Evolutionary conservation across 1,284 basidiomycete species (phyloP), one percentile per base, ranked within the genome.

Genomic region (Pholiota adiposa): DNA sequence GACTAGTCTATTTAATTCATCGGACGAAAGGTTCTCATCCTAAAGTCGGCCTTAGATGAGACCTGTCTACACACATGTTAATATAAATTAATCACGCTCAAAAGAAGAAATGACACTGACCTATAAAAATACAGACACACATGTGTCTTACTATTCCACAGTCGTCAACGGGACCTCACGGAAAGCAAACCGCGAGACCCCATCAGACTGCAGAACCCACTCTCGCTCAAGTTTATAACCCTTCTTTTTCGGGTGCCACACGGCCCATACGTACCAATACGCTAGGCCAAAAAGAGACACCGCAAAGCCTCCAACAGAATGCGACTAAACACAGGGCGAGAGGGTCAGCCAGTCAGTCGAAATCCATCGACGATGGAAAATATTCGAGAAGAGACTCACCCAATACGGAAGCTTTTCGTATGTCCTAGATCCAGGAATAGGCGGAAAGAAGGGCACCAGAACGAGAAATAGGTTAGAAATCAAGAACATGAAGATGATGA

Each of bases 331-430:
- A 52, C 41, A 29, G 11, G 43, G n/a, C 55, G 0, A 7, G 18
- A 19, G 3, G 6, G n/a, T n/a, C n/a, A n/a, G n/a, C n/a, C n/a
- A n/a, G n/a, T n/a, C n/a, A n/a, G n/a, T n/a, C n/a, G n/a, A n/a
- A n/a, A n/a, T n/a, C n/a, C n/a, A n/a, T n/a, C n/a, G n/a, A n/a
- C n/a, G n/a, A n/a, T n/a, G n/a, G n/a, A n/a, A n/a, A n/a, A n/a
- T n/a, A n/a, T n/a, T 14, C 16, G 12, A 46, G 19, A 46, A 19
- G 18, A 31, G 16, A 51, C 85, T 67, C 64, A 88, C 87, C 78
- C 83, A 90, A 66, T 90, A 90, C 2, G 88, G 88, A 23, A 90
- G 75, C 51, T 74, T 69, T 29, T 80, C 75, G 64, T 89, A 90
- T 0, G 81, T 77, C 55, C 72, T 73, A n/a, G 78, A 75, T 2